These are phyloP conservation scores for Paraglomus brasilianum DNA, from an alignment of 192 early-diverging fungal genomes.

Conservation along the genomic window DNA sequence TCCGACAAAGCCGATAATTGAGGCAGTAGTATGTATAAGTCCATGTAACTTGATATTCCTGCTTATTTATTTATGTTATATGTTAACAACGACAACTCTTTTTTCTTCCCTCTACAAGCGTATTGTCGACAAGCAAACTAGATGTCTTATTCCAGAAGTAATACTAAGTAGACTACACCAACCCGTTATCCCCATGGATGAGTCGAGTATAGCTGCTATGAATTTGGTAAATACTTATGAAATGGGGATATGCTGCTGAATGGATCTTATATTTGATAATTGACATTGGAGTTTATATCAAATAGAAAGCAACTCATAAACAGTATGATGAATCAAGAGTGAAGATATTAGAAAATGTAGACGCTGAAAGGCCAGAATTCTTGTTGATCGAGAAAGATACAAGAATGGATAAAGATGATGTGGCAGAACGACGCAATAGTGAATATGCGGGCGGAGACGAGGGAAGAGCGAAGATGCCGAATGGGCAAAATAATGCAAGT, in stretches of 20 bases:
- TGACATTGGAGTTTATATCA: not conserved
- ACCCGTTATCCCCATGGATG: slow-evolving; percentile 49
- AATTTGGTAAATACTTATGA: slow-evolving; percentile 36
- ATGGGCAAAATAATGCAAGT: slow-evolving; percentile 38
- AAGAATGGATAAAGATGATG: slow-evolving; percentile 30
- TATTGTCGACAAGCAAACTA: slow-evolving; percentile 7
- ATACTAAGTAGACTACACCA: slow-evolving; percentile 33
- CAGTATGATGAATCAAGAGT: slow-evolving; percentile 52
- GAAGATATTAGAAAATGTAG: slow-evolving; percentile 43
- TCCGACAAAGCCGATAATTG: slow-evolving; percentile 53
- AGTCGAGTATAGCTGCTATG: slow-evolving; percentile 43
- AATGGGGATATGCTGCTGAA: too few relatives aligned
- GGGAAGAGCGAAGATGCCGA: slow-evolving; percentile 24
- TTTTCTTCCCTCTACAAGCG: slow-evolving; percentile 32
- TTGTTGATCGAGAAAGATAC: slow-evolving; percentile 26
- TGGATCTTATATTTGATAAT: not conserved
- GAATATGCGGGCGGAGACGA: too few relatives aligned
- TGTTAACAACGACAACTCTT: too few relatives aligned
- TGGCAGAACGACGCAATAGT: too few relatives aligned
- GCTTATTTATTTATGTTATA: slow-evolving; percentile 28
- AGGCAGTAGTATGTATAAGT: slow-evolving; percentile 48
- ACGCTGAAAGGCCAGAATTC: slow-evolving; percentile 41
- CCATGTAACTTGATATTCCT: slow-evolving; percentile 38
- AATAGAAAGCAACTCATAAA: slow-evolving; percentile 53
- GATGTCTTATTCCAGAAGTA: slow-evolving; percentile 28